Conservation (phyloP, 176 grass and related monocot species). For the Luzula sylvatica region DNA sequence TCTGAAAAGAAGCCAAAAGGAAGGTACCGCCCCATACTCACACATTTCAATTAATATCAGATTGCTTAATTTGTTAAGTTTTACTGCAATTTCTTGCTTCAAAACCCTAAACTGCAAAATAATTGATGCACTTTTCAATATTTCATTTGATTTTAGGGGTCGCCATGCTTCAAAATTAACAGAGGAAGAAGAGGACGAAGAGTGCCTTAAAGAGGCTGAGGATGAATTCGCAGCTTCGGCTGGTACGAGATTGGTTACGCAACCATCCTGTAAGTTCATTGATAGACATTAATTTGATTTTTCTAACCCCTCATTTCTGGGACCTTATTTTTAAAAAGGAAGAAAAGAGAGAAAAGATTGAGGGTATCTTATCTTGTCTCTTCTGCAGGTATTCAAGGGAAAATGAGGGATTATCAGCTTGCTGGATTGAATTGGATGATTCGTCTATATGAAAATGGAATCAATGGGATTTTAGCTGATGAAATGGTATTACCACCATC, state of each 20-base stretch:
- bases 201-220: constrained; percentile 90
- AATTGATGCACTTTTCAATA: constrained; percentile 4
- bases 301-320: neutral
- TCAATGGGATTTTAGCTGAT: constrained; percentile 77
- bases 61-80: constrained; percentile 9
- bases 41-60: neutral
- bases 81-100: neutral
- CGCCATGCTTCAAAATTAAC: constrained; percentile 85
- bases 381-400: constrained; percentile 59
- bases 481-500: constrained; percentile 47
- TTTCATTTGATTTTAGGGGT: constrained; percentile 41
- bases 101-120: neutral
- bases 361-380: constrained; percentile 1
- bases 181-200: constrained; percentile 92
- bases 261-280: constrained; percentile 73
- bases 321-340: no score
- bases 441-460: constrained; percentile 67
- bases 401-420: constrained; percentile 76
- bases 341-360: constrained; percentile 4
- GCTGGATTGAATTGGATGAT: constrained; percentile 72
- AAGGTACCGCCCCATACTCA: constrained; percentile 26
- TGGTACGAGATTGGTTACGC: constrained; percentile 56
- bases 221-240: constrained; percentile 60
- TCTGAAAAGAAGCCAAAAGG: constrained; percentile 74
- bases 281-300: neutral